These are phyloP conservation scores for Cutaneotrichosporon sp. DNA, from an alignment of 1,284 basidiomycete species.

Conservation along the genomic window DNA sequence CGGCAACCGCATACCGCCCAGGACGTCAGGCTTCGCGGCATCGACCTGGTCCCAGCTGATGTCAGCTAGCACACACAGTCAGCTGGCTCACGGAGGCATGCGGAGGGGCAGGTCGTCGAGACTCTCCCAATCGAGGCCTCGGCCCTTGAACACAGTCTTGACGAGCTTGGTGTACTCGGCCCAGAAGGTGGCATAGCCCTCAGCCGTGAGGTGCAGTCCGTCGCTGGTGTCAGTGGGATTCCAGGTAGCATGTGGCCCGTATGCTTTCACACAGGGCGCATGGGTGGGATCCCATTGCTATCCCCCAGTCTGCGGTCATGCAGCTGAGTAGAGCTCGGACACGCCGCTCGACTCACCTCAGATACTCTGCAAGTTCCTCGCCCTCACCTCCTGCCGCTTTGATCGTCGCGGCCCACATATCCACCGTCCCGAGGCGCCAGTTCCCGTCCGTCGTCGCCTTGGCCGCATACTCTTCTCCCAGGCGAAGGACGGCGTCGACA, in stretches of 20 bases:
- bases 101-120: conserved; percentile 29
- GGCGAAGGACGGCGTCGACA: conserved; percentile 64
- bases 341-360: conserved; percentile 15
- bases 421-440: conserved; percentile 60
- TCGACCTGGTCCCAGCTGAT: conserved; percentile 21
- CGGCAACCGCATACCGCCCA: conserved; percentile 18
- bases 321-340: background rate
- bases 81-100: conserved; percentile 17
- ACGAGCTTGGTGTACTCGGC: conserved; percentile 64
- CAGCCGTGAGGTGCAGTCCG: conserved; percentile 71
- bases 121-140: conserved; percentile 42
- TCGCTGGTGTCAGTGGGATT: conserved; percentile 53
- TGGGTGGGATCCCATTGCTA: background rate
- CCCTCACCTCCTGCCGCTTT: conserved; percentile 58
- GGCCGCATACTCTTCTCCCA: conserved; percentile 58
- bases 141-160: conserved; percentile 54
- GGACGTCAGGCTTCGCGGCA: conserved; percentile 11
- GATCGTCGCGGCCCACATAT: conserved; percentile 67
- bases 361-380: conserved; percentile 50
- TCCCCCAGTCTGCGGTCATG: background rate
- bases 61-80: background rate
- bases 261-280: background rate
- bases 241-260: background rate
- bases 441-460: conserved; percentile 15
- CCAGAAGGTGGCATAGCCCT: conserved; percentile 71